Percentiles rank a stretch among this genome's conserved stretches.
Evolutionary conservation across 306 rosid species (phyloP).

Genomic region (Canavalia gladiata): DNA sequence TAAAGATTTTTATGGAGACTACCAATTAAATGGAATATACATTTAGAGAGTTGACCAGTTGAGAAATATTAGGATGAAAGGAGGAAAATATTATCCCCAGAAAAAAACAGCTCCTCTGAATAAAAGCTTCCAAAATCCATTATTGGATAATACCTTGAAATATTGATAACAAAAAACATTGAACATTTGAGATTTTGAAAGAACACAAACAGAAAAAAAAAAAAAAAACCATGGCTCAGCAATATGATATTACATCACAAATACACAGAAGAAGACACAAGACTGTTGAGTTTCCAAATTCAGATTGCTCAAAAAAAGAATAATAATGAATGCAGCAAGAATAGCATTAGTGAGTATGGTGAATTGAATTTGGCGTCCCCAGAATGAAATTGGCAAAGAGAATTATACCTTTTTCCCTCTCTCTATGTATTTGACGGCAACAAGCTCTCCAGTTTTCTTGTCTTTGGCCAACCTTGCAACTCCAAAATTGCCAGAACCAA

Average conservation of each 20-base stretch:
- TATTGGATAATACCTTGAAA: neutral
- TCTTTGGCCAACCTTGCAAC: slow-evolving; percentile 95
- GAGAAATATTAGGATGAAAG: neutral
- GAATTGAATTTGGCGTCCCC: neutral
- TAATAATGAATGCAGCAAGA: neutral
- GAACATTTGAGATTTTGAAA: slow-evolving; percentile 8
- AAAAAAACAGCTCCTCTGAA: neutral
- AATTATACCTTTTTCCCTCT: slow-evolving; percentile 87
- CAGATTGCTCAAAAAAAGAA: slow-evolving; percentile 22
- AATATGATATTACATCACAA: slow-evolving; percentile 7
- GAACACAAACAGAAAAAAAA: neutral
- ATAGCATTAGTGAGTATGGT: slow-evolving; percentile 6
- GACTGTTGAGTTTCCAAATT: slow-evolving; percentile 7
- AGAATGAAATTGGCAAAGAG: neutral
- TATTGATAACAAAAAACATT: neutral
- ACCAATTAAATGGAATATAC: neutral
- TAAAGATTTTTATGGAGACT: neutral
- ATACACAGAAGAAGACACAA: slow-evolving; percentile 10
- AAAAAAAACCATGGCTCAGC: neutral
- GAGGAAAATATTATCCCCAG: neutral
- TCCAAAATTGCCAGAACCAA: slow-evolving; percentile 96
- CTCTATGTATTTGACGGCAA: slow-evolving; percentile 96
- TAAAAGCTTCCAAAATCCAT: slow-evolving; percentile 26
- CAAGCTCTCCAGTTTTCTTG: slow-evolving; percentile 84
- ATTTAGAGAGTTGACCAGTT: neutral